These are phyloP conservation scores for Kandelia obovata DNA, from an alignment of 345 rosid species.

Conservation along the genomic window DNA sequence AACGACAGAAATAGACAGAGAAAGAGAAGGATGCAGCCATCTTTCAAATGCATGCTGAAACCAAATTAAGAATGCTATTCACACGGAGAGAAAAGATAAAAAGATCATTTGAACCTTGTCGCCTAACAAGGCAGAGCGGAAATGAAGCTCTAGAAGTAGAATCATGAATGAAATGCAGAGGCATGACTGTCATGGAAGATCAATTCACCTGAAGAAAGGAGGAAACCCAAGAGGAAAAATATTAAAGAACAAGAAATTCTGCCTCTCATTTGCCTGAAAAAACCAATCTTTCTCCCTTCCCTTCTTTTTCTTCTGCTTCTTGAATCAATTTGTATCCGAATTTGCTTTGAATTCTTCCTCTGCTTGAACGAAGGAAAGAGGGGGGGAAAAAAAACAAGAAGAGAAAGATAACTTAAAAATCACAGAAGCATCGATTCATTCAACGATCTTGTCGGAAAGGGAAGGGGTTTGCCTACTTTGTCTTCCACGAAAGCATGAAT, in stretches of 20 bases:
- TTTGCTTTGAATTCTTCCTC: not conserved
- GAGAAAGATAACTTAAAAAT: slow-evolving; percentile 18
- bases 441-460: slow-evolving; percentile 15
- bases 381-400: slow-evolving; percentile 5
- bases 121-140: not conserved
- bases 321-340: slow-evolving; percentile 4
- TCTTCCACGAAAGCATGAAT: not conserved
- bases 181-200: slow-evolving; percentile 3
- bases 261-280: slow-evolving; percentile 26
- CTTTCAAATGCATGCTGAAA: not conserved
- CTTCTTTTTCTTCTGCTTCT: slow-evolving; percentile 14
- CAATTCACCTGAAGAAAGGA: slow-evolving; percentile 36
- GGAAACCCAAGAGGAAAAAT: slow-evolving; percentile 21
- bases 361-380: slow-evolving; percentile 9
- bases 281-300: not conserved
- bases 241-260: slow-evolving; percentile 8
- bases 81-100: not conserved
- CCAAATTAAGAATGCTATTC: not conserved
- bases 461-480: slow-evolving; percentile 15
- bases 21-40: not conserved
- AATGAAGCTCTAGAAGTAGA: not conserved
- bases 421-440: slow-evolving; percentile 6
- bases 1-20: not conserved
- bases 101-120: not conserved
- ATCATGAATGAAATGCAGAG: not conserved